phyloP scores from a whole-genome alignment of 2,329 filamentous ascomycete species.

The Xylariaceae sp. region DNA sequence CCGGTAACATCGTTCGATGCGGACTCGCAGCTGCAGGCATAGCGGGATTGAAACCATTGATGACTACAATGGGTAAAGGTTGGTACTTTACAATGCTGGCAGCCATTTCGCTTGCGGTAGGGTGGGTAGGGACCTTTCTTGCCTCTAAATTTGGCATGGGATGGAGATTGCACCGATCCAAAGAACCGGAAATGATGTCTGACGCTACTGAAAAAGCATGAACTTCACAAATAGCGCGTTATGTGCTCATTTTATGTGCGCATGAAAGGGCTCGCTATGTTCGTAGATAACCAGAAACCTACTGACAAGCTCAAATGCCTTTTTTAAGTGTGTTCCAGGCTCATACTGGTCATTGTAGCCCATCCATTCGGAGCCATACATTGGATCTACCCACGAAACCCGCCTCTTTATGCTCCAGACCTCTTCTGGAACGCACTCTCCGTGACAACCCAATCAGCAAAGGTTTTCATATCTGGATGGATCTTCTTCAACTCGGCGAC shows the following conservation, averaged over 20 bases:
- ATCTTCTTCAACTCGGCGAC: slow-evolving; percentile 28
- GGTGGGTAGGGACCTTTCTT: not conserved
- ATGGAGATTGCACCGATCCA: slow-evolving; percentile 1
- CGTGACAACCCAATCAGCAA: slow-evolving; percentile 32
- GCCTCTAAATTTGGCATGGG: slow-evolving; percentile 1
- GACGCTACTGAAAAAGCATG: too few relatives aligned
- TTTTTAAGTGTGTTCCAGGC: too few relatives aligned
- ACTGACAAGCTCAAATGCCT: too few relatives aligned
- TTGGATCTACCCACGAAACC: too few relatives aligned
- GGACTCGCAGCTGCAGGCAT: not conserved
- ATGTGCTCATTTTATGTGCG: too few relatives aligned
- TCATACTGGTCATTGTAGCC: too few relatives aligned
- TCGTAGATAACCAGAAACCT: too few relatives aligned
- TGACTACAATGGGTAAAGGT: slow-evolving; percentile 1
- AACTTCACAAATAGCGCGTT: too few relatives aligned
- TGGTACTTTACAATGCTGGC: slow-evolving; percentile 6
- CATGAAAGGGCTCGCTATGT: too few relatives aligned
- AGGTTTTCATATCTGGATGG: slow-evolving; percentile 30
- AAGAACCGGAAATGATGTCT: not conserved
- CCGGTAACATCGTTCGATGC: not conserved
- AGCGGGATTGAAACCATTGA: slow-evolving; percentile 2
- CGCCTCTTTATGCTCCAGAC: too few relatives aligned
- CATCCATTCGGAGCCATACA: too few relatives aligned
- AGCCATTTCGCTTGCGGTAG: not conserved
- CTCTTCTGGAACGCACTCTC: slow-evolving; percentile 30